Base-by-base conservation (phyloP, 805 yeast species). In the Blastobotrys parvus region DNA sequence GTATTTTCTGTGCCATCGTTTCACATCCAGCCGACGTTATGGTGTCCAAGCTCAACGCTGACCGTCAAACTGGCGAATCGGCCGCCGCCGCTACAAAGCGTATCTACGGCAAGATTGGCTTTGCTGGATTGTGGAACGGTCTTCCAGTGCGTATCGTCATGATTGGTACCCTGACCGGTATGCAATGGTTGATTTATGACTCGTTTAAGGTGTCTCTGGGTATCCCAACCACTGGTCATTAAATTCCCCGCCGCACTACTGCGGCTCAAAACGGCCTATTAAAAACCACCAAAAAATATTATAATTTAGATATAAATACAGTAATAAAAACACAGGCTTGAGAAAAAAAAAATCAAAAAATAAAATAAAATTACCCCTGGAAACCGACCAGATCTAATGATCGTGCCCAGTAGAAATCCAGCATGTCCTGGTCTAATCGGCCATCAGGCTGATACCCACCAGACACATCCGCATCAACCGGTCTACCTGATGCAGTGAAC, bases 1-100 rank as follows among this genome's bases (percentile, higher is more conserved):
- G 97, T 80, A 80, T 92, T 44, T 77, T 89, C 69, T 90, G 97
- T 71, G 97, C 98, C 4, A 69, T 83, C 41, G 92, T 89, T 15
- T 89, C 97, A 20, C 97, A 92, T 63, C 98, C 98, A 17, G 97
- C 97, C 13, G 98, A 90, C 64, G 97, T 90, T 25, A 81, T 92
- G 95, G 97, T 90, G 19, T 84, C 95, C 39, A 85, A 88, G 73
- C 78, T 92, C 58, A 89, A 86, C 61, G 74, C 82, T 47, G 88
- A 78, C 55, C 78, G 75, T 56, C 65, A 64, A 59, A 72, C 80
- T 27, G 71, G 71, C 39, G 95, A 88, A 67, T 58, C 82, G 3
- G 71, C 75, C 56, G 79, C 80, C 21, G 67, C 69, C 25, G 92
- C 94, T 8, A 71, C 83, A 34, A 54, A 65, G 46, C 77, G 92